These are phyloP conservation scores for Solanum hybrid DNA, from an alignment of 305 asterid genomes.

Conservation along the genomic window DNA sequence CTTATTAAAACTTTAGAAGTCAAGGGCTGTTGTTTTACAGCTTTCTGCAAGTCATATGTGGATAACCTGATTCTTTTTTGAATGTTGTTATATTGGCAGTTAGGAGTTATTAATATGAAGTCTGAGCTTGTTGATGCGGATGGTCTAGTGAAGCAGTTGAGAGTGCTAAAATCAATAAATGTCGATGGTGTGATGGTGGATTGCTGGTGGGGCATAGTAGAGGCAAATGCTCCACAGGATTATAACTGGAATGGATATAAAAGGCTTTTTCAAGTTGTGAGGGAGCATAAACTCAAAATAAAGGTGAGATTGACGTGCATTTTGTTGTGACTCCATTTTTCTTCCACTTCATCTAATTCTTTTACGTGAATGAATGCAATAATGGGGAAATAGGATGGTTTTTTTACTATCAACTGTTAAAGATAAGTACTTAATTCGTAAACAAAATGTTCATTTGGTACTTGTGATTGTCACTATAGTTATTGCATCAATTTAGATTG, in stretches of 20 bases:
- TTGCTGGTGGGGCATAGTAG: constrained; percentile 99
- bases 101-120: constrained; percentile 72
- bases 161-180: constrained; percentile 56
- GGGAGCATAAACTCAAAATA: constrained; percentile 46
- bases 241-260: constrained; percentile 76
- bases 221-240: constrained; percentile 56
- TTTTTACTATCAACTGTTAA: neutral
- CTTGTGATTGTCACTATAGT: neutral
- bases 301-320: constrained; percentile 36
- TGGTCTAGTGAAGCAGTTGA: constrained; percentile 67
- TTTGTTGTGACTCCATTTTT: neutral
- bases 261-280: constrained; percentile 53
- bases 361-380: neutral
- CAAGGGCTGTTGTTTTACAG: neutral
- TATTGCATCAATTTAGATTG: neutral
- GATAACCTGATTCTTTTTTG: constrained; percentile 13
- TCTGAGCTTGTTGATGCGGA: constrained; percentile 88
- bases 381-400: neutral
- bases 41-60: constrained; percentile 6
- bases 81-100: constrained; percentile 40
- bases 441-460: neutral
- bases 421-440: neutral
- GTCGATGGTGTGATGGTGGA: constrained; percentile 81
- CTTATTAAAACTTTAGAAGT: neutral
- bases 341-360: neutral